Conservation (phyloP, 495 filamentous ascomycete genomes). For the Penicillium alfredii region DNA sequence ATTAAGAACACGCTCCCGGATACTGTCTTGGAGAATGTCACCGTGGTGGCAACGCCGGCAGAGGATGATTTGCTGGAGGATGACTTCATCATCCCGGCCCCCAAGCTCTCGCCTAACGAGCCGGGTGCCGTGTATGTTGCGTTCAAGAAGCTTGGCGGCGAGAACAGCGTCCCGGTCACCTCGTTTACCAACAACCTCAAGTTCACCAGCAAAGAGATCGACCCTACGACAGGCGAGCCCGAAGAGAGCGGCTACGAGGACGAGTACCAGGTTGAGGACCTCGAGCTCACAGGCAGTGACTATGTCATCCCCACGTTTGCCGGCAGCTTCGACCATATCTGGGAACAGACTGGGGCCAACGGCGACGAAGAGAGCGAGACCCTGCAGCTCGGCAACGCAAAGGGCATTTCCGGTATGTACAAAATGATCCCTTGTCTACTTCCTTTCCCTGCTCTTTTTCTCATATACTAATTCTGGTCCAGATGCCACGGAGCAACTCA, state of each 20-base stretch:
- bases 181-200: slow-evolving; percentile 91
- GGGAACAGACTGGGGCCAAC: slow-evolving; percentile 85
- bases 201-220: slow-evolving; percentile 96
- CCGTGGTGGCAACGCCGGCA: slow-evolving; percentile 75
- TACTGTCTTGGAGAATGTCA: slow-evolving; percentile 84
- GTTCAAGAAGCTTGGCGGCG: slow-evolving; percentile 76
- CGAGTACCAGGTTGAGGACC: slow-evolving; percentile 93
- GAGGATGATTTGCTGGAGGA: slow-evolving; percentile 76
- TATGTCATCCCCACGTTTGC: slow-evolving; percentile 92
- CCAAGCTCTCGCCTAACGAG: slow-evolving; percentile 71
- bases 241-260: slow-evolving; percentile 93
- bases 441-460: not conserved
- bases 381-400: slow-evolving; percentile 78
- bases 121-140: slow-evolving; percentile 92
- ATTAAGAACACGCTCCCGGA: slow-evolving; percentile 95
- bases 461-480: slow-evolving; percentile 30
- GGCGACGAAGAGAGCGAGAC: slow-evolving; percentile 91
- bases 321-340: slow-evolving; percentile 92
- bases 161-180: slow-evolving; percentile 60
- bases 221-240: slow-evolving; percentile 87
- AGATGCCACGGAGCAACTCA: slow-evolving; percentile 93
- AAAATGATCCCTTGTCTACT: not conserved
- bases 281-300: slow-evolving; percentile 86
- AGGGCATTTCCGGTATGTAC: slow-evolving; percentile 83
- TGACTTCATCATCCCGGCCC: slow-evolving; percentile 87